Conservation (phyloP, 768 basidiomycete species). For the Rhizopogon rudus region DNA sequence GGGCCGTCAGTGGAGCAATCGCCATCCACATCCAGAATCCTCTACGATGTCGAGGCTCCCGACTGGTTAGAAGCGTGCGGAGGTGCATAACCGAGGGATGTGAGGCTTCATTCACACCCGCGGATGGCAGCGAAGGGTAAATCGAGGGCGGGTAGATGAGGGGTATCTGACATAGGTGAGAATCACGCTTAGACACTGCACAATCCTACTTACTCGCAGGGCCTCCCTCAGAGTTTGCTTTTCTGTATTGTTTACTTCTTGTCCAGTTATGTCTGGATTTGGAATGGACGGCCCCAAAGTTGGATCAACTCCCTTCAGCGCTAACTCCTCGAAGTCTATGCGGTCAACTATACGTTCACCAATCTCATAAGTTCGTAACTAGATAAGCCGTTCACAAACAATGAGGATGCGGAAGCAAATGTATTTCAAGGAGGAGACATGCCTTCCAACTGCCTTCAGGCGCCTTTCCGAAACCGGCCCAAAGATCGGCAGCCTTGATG, state of each 20-base stretch:
- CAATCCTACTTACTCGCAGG: not conserved
- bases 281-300: constrained; percentile 54
- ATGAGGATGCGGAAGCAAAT: not conserved
- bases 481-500: constrained; percentile 48
- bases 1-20: constrained; percentile 67
- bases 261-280: constrained; percentile 14
- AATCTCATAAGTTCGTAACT: constrained; percentile 56
- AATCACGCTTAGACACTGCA: not conserved
- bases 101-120: constrained; percentile 12
- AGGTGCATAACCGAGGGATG: constrained; percentile 42
- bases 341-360: constrained; percentile 69
- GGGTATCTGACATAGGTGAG: constrained; percentile 42
- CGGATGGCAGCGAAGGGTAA: constrained; percentile 40
- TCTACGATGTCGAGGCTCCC: constrained; percentile 59
- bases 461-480: constrained; percentile 68
- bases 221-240: not conserved
- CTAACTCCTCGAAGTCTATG: constrained; percentile 78
- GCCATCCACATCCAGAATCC: constrained; percentile 66
- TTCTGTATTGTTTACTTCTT: constrained; percentile 12
- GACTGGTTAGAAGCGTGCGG: constrained; percentile 41
- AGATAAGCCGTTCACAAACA: not conserved
- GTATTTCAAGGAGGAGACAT: constrained; percentile 15
- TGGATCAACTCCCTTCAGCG: constrained; percentile 68
- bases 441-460: constrained; percentile 71
- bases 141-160: constrained; percentile 44